Evolutionary conservation across 2,329 filamentous ascomycete species (phyloP), one percentile per base, ranked within the genome.

Genomic region (Trichophaea hybrida): DNA sequence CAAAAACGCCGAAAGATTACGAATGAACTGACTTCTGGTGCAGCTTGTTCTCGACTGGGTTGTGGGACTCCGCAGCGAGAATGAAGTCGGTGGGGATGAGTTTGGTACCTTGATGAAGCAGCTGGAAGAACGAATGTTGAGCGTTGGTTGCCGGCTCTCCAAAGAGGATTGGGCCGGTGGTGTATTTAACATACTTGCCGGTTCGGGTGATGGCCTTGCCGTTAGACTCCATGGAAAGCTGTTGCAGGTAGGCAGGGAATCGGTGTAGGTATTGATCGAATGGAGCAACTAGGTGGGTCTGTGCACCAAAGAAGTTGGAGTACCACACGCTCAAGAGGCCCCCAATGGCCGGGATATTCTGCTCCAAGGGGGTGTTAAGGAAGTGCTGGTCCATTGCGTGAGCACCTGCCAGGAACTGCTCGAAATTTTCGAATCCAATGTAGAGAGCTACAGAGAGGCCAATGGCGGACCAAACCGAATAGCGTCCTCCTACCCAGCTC

Each of bases 101-200:
- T 82, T 97, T 97, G 69, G 93, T 98, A 70, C 93, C 93, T 75
- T 98, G 93, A 80, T 98, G 93, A 61, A 98, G 83, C 52, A 98
- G 85, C 80, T 98, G 93, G 85, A 94, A 98, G 84, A 98, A 98
- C 63, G 93, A 97, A 81, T 98, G 93, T 78, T 98, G 93, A 49
- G 93, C 93, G 73, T 98, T 98, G 73, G 93, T 98, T 75, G 89
- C 94, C 57, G 93, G 93, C 79, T 98, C 93, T 71, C 93, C 93
- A 72, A 98, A 98, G 65, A 98, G 78, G 72, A 98, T 91, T 58
- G 93, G 82, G 53, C 93, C 91, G 40, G 93, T 98, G 60, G 90
- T 96, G 78, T 98, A 98, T 77, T 95, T 95, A 71, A 94, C 90
- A 62, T 94, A 85, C 65, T 84, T 81, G 40, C 89, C 84, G 60